These are phyloP conservation scores for Ganoderma sinense DNA, from an alignment of 1,284 basidiomycete genomes.

Conservation along the genomic window DNA sequence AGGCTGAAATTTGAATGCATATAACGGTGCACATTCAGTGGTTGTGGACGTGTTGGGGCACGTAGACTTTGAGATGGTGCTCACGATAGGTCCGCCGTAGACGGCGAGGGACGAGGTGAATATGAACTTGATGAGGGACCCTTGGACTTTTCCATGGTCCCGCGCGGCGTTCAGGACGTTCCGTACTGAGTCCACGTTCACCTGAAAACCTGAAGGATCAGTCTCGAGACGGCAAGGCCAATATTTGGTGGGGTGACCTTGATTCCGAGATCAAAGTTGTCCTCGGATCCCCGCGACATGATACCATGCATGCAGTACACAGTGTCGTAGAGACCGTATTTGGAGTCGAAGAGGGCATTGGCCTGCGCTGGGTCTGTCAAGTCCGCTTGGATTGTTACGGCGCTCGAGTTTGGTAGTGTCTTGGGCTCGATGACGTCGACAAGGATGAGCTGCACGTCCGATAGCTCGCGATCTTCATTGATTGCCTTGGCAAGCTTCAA, in stretches of 20 bases:
- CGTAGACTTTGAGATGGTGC: constrained; percentile 9
- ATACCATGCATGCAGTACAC: constrained; percentile 71
- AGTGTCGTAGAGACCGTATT: constrained; percentile 50
- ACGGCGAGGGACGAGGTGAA: constrained; percentile 71
- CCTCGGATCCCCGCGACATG: constrained; percentile 75
- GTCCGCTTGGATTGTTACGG: constrained; percentile 56
- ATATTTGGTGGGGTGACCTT: constrained; percentile 39
- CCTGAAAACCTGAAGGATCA: constrained; percentile 41
- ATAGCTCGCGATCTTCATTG: constrained; percentile 42
- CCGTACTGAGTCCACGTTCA: constrained; percentile 70
- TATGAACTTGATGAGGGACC: constrained; percentile 56
- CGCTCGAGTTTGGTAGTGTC: constrained; percentile 45
- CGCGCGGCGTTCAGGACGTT: constrained; percentile 57
- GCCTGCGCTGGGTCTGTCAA: constrained; percentile 53
- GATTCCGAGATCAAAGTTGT: constrained; percentile 67
- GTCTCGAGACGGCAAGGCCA: neutral
- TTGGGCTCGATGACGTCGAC: constrained; percentile 62
- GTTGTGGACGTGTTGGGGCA: neutral
- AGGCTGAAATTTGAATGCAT: constrained; percentile 40
- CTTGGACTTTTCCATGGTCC: constrained; percentile 44
- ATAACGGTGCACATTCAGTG: neutral
- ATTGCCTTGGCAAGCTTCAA: constrained; percentile 47
- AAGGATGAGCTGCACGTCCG: constrained; percentile 57
- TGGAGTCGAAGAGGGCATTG: constrained; percentile 48
- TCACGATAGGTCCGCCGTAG: constrained; percentile 65